Evolutionary conservation across 768 basidiomycete species (phyloP).

Genomic region (Serendipita sp.): DNA sequence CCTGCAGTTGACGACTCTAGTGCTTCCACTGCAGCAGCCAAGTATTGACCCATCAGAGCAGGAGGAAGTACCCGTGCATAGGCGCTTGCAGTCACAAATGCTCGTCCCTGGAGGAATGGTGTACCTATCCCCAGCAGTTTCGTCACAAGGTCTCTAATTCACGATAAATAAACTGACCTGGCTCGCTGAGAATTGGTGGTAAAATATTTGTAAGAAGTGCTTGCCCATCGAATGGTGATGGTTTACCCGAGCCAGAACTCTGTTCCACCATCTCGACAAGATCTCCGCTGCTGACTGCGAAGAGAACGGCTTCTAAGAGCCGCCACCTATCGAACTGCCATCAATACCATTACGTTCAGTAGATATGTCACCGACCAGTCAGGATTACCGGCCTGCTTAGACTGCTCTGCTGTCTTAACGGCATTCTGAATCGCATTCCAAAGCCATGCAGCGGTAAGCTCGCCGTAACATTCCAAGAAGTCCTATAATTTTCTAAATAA

Average conservation of each 20-base stretch:
- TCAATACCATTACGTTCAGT: neutral
- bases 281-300: conserved; percentile 66
- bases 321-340: conserved; percentile 56
- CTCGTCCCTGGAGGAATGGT: conserved; percentile 89
- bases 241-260: conserved; percentile 28
- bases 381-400: conserved; percentile 27
- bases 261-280: conserved; percentile 62
- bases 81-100: conserved; percentile 87
- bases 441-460: conserved; percentile 13
- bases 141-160: neutral
- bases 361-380: conserved; percentile 40
- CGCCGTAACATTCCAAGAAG: conserved; percentile 22
- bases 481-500: conserved; percentile 15
- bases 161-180: conserved; percentile 34
- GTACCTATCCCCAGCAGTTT: conserved; percentile 33
- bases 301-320: conserved; percentile 70
- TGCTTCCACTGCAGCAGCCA: conserved; percentile 74
- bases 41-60: conserved; percentile 65
- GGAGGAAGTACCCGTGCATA: conserved; percentile 60
- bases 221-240: conserved; percentile 62
- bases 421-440: conserved; percentile 9
- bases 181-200: conserved; percentile 53
- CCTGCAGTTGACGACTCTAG: conserved; percentile 56
- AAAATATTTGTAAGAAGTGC: conserved; percentile 62
- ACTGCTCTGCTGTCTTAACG: conserved; percentile 7